Evolutionary conservation across 345 rosid genomes (phyloP), one percentile per base, ranked within the genome.

Genomic region (Eutrema yunnanense): DNA sequence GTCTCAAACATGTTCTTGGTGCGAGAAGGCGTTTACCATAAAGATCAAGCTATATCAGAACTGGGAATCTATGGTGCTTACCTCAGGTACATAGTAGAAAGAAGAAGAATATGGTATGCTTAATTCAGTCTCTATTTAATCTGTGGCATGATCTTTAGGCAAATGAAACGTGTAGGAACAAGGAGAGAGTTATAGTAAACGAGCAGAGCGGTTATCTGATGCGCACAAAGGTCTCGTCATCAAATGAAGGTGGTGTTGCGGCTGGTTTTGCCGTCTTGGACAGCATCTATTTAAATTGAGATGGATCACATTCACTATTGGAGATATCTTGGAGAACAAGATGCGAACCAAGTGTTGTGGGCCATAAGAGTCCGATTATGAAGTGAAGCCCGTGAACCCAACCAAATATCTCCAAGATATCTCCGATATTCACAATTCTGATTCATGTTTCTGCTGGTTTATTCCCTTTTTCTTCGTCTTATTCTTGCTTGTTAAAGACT

Each of bases 231-330:
- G 81, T 84, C 9, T 82, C 97, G 5, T 90, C 99, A 11, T 88
- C 98, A 49, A 79, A 90, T 67, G 99, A 96, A 92, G 99, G 98
- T 9, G 99, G 99, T 26, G 97, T 96, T 16, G 96, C 87, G 0
- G 91, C 97, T 64, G 99, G 99, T 77, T 92, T 82, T 71, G 96
- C 95, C 4, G 99, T 92, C 44, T 64, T 96, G 83, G 98, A 96
- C 73, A 92, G 99, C 72, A 65, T 92, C 67, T 92, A 92, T 73
- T 77, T 96, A 81, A 92, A 79, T 32, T 87, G 81, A 88, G 61
- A 70, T 22, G 47, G 55, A 62, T 55, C 70, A 46, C 53, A n/a
- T n/a, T n/a, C n/a, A n/a, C n/a, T n/a, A n/a, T n/a, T n/a, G n/a
- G n/a, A n/a, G n/a, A n/a, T n/a, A n/a, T n/a, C n/a, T n/a, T n/a